phyloP scores from a whole-genome alignment of 2,329 filamentous ascomycete species.

The Onygenales sp. region DNA sequence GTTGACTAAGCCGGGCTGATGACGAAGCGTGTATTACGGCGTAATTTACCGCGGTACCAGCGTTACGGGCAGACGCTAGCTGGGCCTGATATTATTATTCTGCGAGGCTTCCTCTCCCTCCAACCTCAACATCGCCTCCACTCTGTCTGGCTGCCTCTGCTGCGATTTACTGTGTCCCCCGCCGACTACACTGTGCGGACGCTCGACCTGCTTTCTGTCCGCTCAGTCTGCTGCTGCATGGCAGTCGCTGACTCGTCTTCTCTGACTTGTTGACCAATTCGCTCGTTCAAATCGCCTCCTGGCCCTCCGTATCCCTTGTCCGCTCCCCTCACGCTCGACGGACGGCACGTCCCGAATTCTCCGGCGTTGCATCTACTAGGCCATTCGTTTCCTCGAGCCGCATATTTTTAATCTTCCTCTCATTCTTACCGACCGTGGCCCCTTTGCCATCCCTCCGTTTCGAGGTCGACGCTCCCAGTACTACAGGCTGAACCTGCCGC shows the following conservation, averaged over 20 bases:
- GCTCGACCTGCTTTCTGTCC: not conserved
- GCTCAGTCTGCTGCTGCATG: not conserved
- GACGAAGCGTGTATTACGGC: too few relatives aligned
- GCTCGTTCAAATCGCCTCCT: not conserved
- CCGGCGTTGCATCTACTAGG: not conserved
- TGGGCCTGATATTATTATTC: too few relatives aligned
- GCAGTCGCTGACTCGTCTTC: not conserved
- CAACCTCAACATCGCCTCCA: too few relatives aligned
- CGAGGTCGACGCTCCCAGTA: too few relatives aligned
- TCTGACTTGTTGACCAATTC: conserved; percentile 1
- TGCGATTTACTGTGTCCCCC: not conserved
- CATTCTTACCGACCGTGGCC: not conserved
- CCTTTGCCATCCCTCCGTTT: not conserved
- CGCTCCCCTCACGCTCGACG: not conserved
- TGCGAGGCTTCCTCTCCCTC: too few relatives aligned
- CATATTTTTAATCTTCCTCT: not conserved
- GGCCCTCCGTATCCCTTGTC: not conserved
- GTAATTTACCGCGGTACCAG: too few relatives aligned
- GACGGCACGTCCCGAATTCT: too few relatives aligned
- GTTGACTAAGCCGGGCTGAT: too few relatives aligned
- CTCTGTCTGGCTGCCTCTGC: not conserved
- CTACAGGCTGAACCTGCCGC: not conserved
- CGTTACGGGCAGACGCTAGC: too few relatives aligned
- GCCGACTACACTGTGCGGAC: not conserved
- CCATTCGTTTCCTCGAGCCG: not conserved